A percentile compares a stretch with the other conserved stretches of the same genome.
These are phyloP conservation scores for Pythium phragmiticola DNA, from an alignment of 352 stramenopile species.

Conservation along the genomic window DNA sequence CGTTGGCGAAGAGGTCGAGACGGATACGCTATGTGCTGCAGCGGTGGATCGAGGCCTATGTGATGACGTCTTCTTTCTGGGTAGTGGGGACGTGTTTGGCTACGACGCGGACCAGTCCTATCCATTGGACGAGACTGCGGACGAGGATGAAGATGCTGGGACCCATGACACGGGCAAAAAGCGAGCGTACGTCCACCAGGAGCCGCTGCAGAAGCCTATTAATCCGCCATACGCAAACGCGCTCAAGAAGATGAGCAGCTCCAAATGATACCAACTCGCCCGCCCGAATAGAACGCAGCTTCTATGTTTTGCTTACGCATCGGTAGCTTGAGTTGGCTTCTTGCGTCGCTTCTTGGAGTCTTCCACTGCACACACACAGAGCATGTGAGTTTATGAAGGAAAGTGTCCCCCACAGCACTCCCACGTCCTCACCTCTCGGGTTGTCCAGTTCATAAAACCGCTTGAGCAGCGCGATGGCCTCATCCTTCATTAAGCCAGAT, in stretches of 20 bases:
- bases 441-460: conserved; percentile 91
- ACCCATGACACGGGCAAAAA: conserved; percentile 4
- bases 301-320: conserved; percentile 1
- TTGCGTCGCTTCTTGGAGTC: conserved; percentile 82
- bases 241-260: conserved; percentile 48
- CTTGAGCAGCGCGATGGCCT: conserved; percentile 83
- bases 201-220: conserved; percentile 82
- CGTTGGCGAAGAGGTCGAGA: conserved; percentile 19
- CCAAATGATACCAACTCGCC: neutral
- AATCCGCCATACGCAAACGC: conserved; percentile 84
- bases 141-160: conserved; percentile 12
- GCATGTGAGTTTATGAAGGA: neutral
- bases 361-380: conserved; percentile 44
- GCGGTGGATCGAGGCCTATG: conserved; percentile 45
- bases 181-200: conserved; percentile 58
- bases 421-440: conserved; percentile 48
- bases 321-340: conserved; percentile 25
- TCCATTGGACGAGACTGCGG: conserved; percentile 46
- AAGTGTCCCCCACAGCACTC: neutral
- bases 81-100: conserved; percentile 74
- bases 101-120: conserved; percentile 86
- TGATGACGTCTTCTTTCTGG: conserved; percentile 63
- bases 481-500: conserved; percentile 77
- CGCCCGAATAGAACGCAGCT: neutral
- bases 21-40: conserved; percentile 25